phyloP scores from a whole-genome alignment of 805 yeast species.

The Monosporozyma aquatica region DNA sequence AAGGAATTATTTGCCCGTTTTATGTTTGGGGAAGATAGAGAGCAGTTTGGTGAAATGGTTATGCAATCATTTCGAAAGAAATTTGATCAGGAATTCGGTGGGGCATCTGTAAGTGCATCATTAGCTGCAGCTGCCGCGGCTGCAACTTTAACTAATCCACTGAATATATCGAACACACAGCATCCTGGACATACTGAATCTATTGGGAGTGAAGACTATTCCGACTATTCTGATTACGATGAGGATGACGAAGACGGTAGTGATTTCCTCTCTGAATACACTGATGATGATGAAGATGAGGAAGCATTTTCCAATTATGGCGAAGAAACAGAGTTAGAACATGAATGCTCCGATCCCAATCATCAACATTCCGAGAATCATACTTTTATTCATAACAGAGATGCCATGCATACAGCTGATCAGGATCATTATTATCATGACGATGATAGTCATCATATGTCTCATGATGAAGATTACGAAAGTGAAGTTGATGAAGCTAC shows the following conservation, averaged over 20 bases:
- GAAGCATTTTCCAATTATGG: conserved; percentile 13
- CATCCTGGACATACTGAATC: conserved; percentile 13
- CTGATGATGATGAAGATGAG: conserved; percentile 16
- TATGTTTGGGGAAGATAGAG: conserved; percentile 25
- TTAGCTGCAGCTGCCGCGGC: conserved; percentile 26
- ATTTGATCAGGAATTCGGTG: conserved; percentile 18
- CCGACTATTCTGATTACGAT: conserved; percentile 27
- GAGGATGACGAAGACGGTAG: conserved; percentile 13
- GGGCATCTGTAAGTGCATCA: conserved; percentile 18
- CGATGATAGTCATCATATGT: conserved; percentile 13
- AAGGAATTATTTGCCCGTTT: conserved; percentile 26
- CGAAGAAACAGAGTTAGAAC: conserved; percentile 9
- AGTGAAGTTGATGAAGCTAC: conserved; percentile 47
- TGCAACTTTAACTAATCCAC: conserved; percentile 13
- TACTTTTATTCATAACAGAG: conserved; percentile 7
- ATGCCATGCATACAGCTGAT: conserved; percentile 14
- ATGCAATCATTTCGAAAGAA: conserved; percentile 25
- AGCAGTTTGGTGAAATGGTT: conserved; percentile 22
- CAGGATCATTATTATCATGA: conserved; percentile 6
- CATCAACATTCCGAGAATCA: conserved; percentile 11
- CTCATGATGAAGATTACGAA: conserved; percentile 25
- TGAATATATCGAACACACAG: conserved; percentile 13
- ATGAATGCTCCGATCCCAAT: conserved; percentile 8
- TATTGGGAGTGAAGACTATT: conserved; percentile 16
- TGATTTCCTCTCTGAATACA: conserved; percentile 20